phyloP scores from a whole-genome alignment of 2,329 filamentous ascomycete genomes.

The Atkinsonella texensis region DNA sequence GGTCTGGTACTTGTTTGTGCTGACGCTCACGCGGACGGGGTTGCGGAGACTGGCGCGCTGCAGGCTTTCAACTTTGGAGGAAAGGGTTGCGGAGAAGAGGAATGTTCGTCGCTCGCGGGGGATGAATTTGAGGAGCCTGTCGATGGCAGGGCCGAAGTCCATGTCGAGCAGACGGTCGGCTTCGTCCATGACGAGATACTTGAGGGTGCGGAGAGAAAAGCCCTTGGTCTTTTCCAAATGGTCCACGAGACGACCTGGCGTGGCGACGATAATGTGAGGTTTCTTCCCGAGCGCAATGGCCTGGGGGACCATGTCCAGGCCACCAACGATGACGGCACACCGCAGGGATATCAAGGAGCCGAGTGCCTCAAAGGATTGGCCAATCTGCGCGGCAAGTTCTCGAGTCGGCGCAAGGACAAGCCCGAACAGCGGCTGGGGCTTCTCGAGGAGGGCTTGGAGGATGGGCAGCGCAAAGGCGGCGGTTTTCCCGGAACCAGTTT shows the following conservation, averaged over 20 bases:
- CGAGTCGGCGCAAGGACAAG: conserved; percentile 86
- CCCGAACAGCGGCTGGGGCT: conserved; percentile 76
- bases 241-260: conserved; percentile 77
- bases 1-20: conserved; percentile 75
- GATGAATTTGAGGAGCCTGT: conserved; percentile 85
- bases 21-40: conserved; percentile 72
- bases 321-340: conserved; percentile 77
- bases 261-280: conserved; percentile 87
- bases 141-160: conserved; percentile 84
- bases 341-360: conserved; percentile 81
- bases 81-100: conserved; percentile 91
- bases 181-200: conserved; percentile 91
- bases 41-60: conserved; percentile 82
- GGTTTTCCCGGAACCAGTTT: conserved; percentile 94
- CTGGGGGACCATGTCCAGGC: conserved; percentile 92
- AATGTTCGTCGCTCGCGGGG: conserved; percentile 69
- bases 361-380: conserved; percentile 75
- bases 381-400: conserved; percentile 87
- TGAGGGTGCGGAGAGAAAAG: conserved; percentile 70
- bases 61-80: conserved; percentile 81
- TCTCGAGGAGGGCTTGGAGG: conserved; percentile 78
- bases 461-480: conserved; percentile 91
- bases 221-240: conserved; percentile 96
- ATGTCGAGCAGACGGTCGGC: conserved; percentile 86
- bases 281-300: conserved; percentile 88